These are phyloP conservation scores for Chlamydomonas sp. DNA, from an alignment of 139 green algal genomes.

Conservation along the genomic window DNA sequence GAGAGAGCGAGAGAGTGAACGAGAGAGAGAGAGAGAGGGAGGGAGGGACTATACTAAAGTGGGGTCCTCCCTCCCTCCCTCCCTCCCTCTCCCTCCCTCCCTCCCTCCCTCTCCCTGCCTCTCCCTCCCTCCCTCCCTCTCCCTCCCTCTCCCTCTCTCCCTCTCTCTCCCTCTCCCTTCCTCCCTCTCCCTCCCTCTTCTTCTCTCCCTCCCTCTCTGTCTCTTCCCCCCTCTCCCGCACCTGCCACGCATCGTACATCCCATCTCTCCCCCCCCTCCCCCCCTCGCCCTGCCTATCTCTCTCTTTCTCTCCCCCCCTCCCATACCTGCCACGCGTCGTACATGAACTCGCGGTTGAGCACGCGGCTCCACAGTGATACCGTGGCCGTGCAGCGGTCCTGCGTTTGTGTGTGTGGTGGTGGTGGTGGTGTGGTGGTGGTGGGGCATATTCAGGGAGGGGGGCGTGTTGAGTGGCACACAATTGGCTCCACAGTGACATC, in stretches of 20 bases:
- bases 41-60: not conserved
- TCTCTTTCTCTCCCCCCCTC: constrained; percentile 18
- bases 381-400: constrained; percentile 12
- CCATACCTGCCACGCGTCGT: constrained; percentile 16
- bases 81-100: not conserved
- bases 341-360: constrained; percentile 15
- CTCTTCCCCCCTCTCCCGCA: not conserved
- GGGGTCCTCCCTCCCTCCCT: not conserved
- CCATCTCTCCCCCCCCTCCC: not conserved
- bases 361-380: constrained; percentile 27
- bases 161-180: not conserved
- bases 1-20: too few relatives aligned
- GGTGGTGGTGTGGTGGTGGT: too few relatives aligned
- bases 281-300: not conserved
- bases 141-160: not conserved
- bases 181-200: not conserved
- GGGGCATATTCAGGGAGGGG: too few relatives aligned
- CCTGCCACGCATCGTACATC: constrained; percentile 15
- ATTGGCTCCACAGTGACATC: too few relatives aligned
- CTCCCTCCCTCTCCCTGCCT: not conserved
- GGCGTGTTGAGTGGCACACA: too few relatives aligned
- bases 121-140: not conserved
- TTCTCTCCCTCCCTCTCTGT: not conserved
- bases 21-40: too few relatives aligned
- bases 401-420: too few relatives aligned